Evolutionary conservation across 2,329 filamentous ascomycete species (phyloP).

Genomic region (Phaeoacremonium minimum): DNA sequence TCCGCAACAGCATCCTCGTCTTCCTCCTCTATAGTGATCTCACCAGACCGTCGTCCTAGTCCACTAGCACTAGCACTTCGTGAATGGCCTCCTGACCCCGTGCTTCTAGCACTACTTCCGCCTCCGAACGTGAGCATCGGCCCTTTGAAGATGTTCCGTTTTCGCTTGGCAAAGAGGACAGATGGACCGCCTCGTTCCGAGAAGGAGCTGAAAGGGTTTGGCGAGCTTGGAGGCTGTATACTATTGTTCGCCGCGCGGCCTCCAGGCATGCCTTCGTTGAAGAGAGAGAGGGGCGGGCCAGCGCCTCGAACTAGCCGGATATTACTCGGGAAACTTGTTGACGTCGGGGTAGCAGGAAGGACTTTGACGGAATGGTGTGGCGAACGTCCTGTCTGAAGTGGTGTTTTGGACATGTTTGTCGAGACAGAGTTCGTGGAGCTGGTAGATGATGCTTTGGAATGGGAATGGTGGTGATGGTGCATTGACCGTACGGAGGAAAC

Average conservation of each 20-base stretch:
- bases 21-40: constrained; percentile 55
- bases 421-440: constrained; percentile 76
- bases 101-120: constrained; percentile 27
- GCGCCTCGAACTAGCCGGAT: constrained; percentile 73
- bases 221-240: constrained; percentile 43
- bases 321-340: constrained; percentile 73
- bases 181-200: constrained; percentile 31
- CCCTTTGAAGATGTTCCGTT: constrained; percentile 78
- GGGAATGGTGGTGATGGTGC: constrained; percentile 78
- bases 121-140: constrained; percentile 59
- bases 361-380: constrained; percentile 93
- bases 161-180: constrained; percentile 76
- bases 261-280: constrained; percentile 55
- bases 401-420: constrained; percentile 63
- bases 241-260: constrained; percentile 19
- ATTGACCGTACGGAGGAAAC: constrained; percentile 91
- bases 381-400: constrained; percentile 60
- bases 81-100: constrained; percentile 31
- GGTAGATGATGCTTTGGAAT: constrained; percentile 92
- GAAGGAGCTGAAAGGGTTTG: constrained; percentile 49
- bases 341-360: constrained; percentile 82
- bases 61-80: constrained; percentile 59
- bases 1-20: constrained; percentile 27
- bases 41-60: constrained; percentile 64
- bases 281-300: constrained; percentile 44